Evolutionary conservation across 169 alveolate species (phyloP).

Genomic region (Theileria annulata): DNA sequence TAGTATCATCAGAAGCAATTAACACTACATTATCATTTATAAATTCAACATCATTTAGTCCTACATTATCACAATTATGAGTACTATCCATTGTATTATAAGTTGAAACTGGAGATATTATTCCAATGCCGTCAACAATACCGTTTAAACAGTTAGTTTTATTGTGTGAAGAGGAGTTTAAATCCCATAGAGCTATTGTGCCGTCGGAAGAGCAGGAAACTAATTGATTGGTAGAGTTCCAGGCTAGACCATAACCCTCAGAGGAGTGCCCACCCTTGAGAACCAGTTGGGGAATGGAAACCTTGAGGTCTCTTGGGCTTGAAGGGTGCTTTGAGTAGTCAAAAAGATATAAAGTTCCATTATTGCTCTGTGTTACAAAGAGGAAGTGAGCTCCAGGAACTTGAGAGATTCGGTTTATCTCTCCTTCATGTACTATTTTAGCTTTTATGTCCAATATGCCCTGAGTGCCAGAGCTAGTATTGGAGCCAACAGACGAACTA

Average conservation of each 20-base stretch:
- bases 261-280: conserved; percentile 85
- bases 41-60: conserved; percentile 26
- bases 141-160: conserved; percentile 26
- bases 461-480: conserved; percentile 44
- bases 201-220: conserved; percentile 91
- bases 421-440: conserved; percentile 81
- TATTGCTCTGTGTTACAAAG: conserved; percentile 88
- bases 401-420: conserved; percentile 82
- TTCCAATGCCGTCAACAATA: conserved; percentile 52
- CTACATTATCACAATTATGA: not conserved
- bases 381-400: conserved; percentile 89
- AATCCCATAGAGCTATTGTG: conserved; percentile 88
- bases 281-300: conserved; percentile 85
- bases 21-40: conserved; percentile 6
- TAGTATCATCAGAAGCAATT: conserved; percentile 24
- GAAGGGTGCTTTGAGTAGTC: conserved; percentile 92
- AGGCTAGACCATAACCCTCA: conserved; percentile 90
- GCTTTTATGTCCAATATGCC: conserved; percentile 83
- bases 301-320: conserved; percentile 83
- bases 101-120: conserved; percentile 39
- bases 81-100: conserved; percentile 5
- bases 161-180: conserved; percentile 66
- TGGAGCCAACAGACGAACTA: conserved; percentile 11
- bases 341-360: conserved; percentile 87
- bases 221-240: conserved; percentile 79